A percentile compares a stretch with the other conserved stretches of the same genome.
These are phyloP conservation scores for Stemphylium vesicarium DNA, from an alignment of 2,329 filamentous ascomycete genomes.

Conservation along the genomic window DNA sequence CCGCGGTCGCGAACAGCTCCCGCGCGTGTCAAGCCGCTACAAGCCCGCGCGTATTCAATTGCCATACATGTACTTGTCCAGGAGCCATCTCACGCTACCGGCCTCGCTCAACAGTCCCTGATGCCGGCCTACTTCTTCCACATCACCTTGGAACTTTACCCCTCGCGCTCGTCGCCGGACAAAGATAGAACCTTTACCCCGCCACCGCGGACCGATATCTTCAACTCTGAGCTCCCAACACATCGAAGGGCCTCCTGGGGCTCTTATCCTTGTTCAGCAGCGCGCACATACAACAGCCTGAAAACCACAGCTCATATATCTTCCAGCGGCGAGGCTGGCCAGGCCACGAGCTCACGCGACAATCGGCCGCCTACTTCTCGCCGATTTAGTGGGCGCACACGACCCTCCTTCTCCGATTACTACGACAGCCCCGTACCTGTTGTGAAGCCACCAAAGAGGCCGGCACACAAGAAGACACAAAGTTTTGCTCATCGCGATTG, in stretches of 20 bases:
- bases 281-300: constrained; percentile 19
- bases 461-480: constrained; percentile 29
- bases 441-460: constrained; percentile 46
- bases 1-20: constrained; percentile 11
- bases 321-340: constrained; percentile 35
- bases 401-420: constrained; percentile 46
- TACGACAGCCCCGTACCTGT: constrained; percentile 44
- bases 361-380: constrained; percentile 26
- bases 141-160: constrained; percentile 65
- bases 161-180: constrained; percentile 44
- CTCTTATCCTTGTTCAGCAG: constrained; percentile 22
- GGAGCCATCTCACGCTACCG: constrained; percentile 22
- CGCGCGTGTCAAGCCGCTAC: neutral
- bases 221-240: constrained; percentile 51
- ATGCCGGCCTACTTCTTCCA: constrained; percentile 71
- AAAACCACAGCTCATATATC: constrained; percentile 22
- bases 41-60: neutral
- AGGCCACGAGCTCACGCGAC: constrained; percentile 19
- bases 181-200: constrained; percentile 48
- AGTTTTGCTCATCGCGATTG: constrained; percentile 65
- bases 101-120: constrained; percentile 22
- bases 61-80: neutral
- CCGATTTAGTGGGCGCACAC: constrained; percentile 41
- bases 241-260: constrained; percentile 51
- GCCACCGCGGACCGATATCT: constrained; percentile 53